Evolutionary conservation across 2,329 filamentous ascomycete genomes (phyloP).

Genomic region (Podosphaera xanthii): DNA sequence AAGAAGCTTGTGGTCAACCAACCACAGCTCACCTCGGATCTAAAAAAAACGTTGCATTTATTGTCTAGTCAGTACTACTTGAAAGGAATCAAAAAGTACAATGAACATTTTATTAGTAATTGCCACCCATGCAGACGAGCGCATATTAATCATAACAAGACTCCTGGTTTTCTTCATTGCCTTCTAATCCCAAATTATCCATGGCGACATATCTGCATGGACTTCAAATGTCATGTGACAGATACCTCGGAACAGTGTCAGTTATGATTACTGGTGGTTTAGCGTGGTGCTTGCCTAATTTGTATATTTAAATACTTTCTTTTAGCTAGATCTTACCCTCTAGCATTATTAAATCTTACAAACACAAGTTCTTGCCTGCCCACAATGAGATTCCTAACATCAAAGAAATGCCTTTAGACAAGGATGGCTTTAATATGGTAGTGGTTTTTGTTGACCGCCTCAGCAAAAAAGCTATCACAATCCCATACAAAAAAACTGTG

Average conservation of each 20-base stretch:
- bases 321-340: too few species aligned
- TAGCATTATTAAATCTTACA: too few species aligned
- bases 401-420: too few species aligned
- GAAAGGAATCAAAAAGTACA: background rate
- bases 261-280: background rate
- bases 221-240: background rate
- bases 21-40: background rate
- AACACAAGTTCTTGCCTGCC: too few species aligned
- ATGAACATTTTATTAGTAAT: background rate
- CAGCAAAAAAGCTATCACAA: background rate
- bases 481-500: background rate
- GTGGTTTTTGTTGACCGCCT: background rate
- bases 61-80: background rate
- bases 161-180: constrained; percentile 2
- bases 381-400: too few species aligned
- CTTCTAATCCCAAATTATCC: background rate
- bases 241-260: too few species aligned
- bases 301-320: too few species aligned
- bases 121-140: background rate
- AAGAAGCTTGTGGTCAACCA: background rate
- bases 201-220: constrained; percentile 1
- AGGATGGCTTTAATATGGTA: too few species aligned
- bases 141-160: constrained; percentile 1
- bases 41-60: background rate
- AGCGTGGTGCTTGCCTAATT: too few species aligned